A percentile compares a stretch with the other conserved stretches of the same genome.
Evolutionary conservation across 306 rosid genomes (phyloP).

Genomic region (Prunus campanulata): DNA sequence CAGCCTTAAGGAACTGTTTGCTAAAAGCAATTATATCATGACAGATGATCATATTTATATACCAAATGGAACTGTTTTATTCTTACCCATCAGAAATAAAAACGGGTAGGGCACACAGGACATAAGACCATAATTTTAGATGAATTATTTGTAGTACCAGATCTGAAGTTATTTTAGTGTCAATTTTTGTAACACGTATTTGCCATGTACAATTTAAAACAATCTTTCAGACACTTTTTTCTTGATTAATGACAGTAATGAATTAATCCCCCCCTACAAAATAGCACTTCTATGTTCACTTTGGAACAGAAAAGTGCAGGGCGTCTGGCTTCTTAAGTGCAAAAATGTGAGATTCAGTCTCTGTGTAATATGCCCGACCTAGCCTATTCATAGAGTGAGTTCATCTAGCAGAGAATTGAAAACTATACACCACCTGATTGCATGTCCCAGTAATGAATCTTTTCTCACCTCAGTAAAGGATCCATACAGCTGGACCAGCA

Average conservation of each 20-base stretch:
- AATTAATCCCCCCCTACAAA: neutral
- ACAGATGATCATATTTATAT: neutral
- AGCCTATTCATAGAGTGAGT: neutral
- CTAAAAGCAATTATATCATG: neutral
- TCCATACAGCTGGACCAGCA: constrained; percentile 65
- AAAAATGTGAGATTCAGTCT: neutral
- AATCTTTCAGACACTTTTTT: neutral
- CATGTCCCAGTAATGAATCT: neutral
- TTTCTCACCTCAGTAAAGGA: constrained; percentile 53
- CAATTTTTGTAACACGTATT: neutral
- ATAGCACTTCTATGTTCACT: neutral
- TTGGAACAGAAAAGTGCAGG: neutral
- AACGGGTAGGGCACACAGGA: neutral
- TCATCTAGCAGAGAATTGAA: neutral
- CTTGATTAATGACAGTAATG: neutral
- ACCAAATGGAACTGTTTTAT: neutral
- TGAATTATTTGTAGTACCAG: neutral
- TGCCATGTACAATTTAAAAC: neutral
- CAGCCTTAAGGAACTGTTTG: neutral
- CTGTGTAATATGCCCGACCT: neutral
- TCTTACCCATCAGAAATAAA: neutral
- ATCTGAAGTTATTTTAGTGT: neutral
- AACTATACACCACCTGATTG: neutral
- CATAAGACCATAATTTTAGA: no score
- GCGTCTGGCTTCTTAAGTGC: neutral